Base-by-base conservation (phyloP, 129 eudicot genomes). In the Flaveria linearis region DNA sequence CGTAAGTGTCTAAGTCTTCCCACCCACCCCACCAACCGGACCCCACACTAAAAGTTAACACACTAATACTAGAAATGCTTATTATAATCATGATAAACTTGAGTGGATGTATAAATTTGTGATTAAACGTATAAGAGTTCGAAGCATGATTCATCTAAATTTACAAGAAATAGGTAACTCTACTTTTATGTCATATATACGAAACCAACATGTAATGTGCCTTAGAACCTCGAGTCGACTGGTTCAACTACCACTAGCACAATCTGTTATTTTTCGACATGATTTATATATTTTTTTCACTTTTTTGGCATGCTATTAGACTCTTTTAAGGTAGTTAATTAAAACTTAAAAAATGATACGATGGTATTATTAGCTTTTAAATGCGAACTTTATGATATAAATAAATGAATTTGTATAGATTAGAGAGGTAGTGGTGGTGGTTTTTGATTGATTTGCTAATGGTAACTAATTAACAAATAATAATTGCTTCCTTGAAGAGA, bases 401-500 rank as follows among this genome's bases (percentile, higher is more conserved):
- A 52, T 45, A 57, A 61, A 25, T 5, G 10, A 64, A 13, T 65
- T 8, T 13, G 51, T 23, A 68, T 68, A 69, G 36, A 56, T 43
- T 77, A 56, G 60, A 68, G 53, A 73, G 49, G 73, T 71, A 43
- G 77, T 72, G 70, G 82, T 70, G 72, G 66, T 17, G 39, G 23
- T 49, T 42, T 52, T 9, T 15, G 46, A 60, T 78, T 53, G 74
- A 66, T 64, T 58, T 72, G 39, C 78, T 22, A 72, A 73, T 73
- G 83, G 78, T 79, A 73, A 49, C 7, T 64, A 53, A 65, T 65
- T 72, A 73, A 53, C 18, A 45, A 28, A 46, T 58, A 58, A 69
- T 78, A 73, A 73, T 26, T 49, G 39, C 20, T 53, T 69, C 57
- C 79, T 80, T 80, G 74, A 43, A 73, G 69, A 66, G 79, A 80